phyloP scores from a whole-genome alignment of 306 rosid species.

The Gastrolobium villosum region DNA sequence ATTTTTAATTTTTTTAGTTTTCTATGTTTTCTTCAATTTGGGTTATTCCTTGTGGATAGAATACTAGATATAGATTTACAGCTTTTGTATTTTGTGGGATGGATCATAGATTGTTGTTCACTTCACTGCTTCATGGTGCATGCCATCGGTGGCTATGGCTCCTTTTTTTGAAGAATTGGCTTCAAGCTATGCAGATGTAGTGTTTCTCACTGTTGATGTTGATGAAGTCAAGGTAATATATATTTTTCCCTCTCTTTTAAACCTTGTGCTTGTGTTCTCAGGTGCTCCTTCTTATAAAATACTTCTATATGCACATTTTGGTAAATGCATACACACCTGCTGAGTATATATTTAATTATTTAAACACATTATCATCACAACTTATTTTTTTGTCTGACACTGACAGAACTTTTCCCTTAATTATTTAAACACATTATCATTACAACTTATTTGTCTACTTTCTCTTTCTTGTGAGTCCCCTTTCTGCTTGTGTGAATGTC shows the following conservation, averaged over 20 bases:
- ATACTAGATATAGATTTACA: not conserved
- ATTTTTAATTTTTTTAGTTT: not conserved
- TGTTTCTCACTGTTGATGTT: constrained; percentile 90
- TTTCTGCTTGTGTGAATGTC: not conserved
- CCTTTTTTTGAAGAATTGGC: constrained; percentile 80
- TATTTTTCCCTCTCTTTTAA: constrained; percentile 5
- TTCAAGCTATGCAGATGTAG: constrained; percentile 63
- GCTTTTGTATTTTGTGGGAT: constrained; percentile 35
- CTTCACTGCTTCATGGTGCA: constrained; percentile 95
- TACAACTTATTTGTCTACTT: no score
- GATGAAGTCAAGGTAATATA: constrained; percentile 87
- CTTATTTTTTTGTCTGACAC: no score
- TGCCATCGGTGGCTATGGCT: constrained; percentile 94
- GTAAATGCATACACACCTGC: not conserved
- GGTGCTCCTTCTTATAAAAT: constrained; percentile 4
- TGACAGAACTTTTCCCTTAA: no score
- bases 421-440: not conserved
- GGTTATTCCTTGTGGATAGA: not conserved
- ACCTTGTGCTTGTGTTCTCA: not conserved
- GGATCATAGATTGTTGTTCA: constrained; percentile 77
- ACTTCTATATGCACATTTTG: constrained; percentile 31
- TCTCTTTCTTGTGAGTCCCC: constrained; percentile 11
- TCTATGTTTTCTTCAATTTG: constrained; percentile 20
- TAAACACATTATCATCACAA: no score
- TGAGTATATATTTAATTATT: not conserved